Percentiles rank a stretch among this genome's conserved stretches.
phyloP scores from a whole-genome alignment of 2,329 filamentous ascomycete genomes.

The Cytospora piceicola region DNA sequence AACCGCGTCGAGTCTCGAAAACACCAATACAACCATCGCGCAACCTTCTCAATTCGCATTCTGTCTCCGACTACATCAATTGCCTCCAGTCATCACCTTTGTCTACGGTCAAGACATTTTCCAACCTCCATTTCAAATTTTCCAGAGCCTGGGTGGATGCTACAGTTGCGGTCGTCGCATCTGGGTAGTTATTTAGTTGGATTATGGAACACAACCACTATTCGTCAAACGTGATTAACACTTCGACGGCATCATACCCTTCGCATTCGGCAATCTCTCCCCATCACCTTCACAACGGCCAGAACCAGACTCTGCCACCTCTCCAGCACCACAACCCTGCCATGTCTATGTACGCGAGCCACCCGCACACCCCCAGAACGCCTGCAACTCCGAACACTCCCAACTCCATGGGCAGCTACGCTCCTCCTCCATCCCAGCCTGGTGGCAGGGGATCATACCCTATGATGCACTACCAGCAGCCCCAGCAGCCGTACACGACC shows the following conservation, averaged over 20 bases:
- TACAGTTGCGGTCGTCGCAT: slow-evolving; percentile 28
- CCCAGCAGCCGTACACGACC: slow-evolving; percentile 58
- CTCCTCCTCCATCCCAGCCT: slow-evolving; percentile 52
- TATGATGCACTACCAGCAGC: slow-evolving; percentile 58
- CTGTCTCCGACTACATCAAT: neutral
- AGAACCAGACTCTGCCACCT: slow-evolving; percentile 38
- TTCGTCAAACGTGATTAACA: slow-evolving; percentile 40
- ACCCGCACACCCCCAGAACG: slow-evolving; percentile 65
- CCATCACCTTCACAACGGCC: slow-evolving; percentile 35
- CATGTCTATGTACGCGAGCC: slow-evolving; percentile 60
- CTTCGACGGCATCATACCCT: slow-evolving; percentile 37
- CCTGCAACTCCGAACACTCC: slow-evolving; percentile 67
- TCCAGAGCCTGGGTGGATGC: slow-evolving; percentile 28
- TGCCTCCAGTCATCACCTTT: neutral
- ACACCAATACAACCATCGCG: slow-evolving; percentile 24
- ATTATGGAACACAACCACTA: slow-evolving; percentile 40
- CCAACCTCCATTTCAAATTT: slow-evolving; percentile 18
- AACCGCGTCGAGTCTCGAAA: slow-evolving; percentile 23
- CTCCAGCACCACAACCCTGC: slow-evolving; percentile 49
- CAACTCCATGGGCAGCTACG: slow-evolving; percentile 60
- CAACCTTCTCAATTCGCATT: neutral
- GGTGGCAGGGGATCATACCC: slow-evolving; percentile 55
- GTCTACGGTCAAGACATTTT: slow-evolving; percentile 18
- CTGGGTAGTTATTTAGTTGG: slow-evolving; percentile 31
- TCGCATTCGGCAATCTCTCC: slow-evolving; percentile 36